Conservation (phyloP, 805 yeast genomes). For the Kuraishia molischiana region DNA sequence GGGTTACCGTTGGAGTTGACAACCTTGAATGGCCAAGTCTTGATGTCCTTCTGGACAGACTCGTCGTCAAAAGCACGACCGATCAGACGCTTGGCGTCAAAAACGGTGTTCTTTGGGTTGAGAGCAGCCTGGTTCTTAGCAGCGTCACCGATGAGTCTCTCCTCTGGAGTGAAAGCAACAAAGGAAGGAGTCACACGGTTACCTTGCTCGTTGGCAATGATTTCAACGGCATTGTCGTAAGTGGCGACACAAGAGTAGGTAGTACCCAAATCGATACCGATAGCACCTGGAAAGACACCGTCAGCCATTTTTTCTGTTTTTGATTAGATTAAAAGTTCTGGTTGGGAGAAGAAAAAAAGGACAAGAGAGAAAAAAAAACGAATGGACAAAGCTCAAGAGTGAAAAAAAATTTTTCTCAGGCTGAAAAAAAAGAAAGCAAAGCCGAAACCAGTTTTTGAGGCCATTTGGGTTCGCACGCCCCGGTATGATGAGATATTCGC, state of each 20-base stretch:
- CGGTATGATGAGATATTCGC: too few relatives aligned
- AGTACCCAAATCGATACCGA: slow-evolving; percentile 98
- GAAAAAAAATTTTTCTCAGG: slow-evolving; percentile 7
- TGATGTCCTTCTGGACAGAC: slow-evolving; percentile 79
- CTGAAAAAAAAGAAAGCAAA: not conserved
- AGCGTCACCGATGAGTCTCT: slow-evolving; percentile 75
- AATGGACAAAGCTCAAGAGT: too few relatives aligned
- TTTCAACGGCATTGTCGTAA: slow-evolving; percentile 68
- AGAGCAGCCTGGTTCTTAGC: slow-evolving; percentile 80
- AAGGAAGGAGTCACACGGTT: slow-evolving; percentile 78
- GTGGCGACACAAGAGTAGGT: slow-evolving; percentile 73
- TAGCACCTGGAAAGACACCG: slow-evolving; percentile 99
- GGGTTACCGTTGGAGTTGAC: slow-evolving; percentile 58
- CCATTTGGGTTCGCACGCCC: not conserved
- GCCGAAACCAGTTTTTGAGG: not conserved
- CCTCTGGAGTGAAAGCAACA: slow-evolving; percentile 72
- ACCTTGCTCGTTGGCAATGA: slow-evolving; percentile 79
- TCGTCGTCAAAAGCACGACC: slow-evolving; percentile 72
- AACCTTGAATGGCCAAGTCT: slow-evolving; percentile 82
- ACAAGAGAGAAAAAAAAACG: slow-evolving; percentile 1
- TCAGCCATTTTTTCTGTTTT: slow-evolving; percentile 84
- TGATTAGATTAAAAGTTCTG: slow-evolving; percentile 1
- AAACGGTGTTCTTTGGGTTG: slow-evolving; percentile 68
- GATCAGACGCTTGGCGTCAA: slow-evolving; percentile 77
- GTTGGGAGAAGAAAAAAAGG: not conserved